Evolutionary conservation across 352 stramenopile genomes (phyloP), one percentile per base, ranked within the genome.

Genomic region (Pythium myriotylum): DNA sequence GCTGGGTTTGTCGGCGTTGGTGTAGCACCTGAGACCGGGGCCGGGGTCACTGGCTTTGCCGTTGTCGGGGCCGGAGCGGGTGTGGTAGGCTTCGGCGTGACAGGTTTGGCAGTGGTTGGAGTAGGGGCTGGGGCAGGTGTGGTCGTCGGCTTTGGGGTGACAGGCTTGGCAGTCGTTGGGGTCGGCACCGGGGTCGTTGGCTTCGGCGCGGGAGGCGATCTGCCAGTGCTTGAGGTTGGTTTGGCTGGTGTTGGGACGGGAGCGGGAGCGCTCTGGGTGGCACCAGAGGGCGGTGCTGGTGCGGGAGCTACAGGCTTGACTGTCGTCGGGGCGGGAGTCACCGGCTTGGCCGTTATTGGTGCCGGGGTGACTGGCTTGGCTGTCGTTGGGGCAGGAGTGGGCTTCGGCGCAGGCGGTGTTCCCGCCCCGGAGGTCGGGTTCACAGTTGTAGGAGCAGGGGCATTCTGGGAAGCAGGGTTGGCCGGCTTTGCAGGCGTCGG

Each of bases 101-200:
- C 52, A 20, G 52, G 52, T 27, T 51, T 59, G 17, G 40, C 40
- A 7, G 53, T 27, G 10, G 33, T 46, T 33, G 35, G 13, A 4
- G 47, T 19, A 3, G 47, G 26, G 7, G 23, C 33, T 16, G 50
- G 22, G 20, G 51, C 22, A 24, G 51, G 51, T n/a, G 39, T n/a
- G n/a, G 52, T 12, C 4, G 50, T 37, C 41, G 50, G 50, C 19
- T 57, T 57, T 1, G n/a, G n/a, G n/a, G n/a, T n/a, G n/a, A n/a
- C n/a, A n/a, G n/a, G n/a, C n/a, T n/a, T n/a, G n/a, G 50, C 32
- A 32, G 29, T 37, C 8, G 32, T 35, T 7, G 50, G 32, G n/a
- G 51, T 37, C 6, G 51, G 22, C 37, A 24, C 51, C 23, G 19
- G 51, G 6, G 19, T 49, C 51, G 23, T 51, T 8, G 43, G 22